Conservation (phyloP, 2,329 filamentous ascomycete genomes). For the Colletotrichum plurivorum region DNA sequence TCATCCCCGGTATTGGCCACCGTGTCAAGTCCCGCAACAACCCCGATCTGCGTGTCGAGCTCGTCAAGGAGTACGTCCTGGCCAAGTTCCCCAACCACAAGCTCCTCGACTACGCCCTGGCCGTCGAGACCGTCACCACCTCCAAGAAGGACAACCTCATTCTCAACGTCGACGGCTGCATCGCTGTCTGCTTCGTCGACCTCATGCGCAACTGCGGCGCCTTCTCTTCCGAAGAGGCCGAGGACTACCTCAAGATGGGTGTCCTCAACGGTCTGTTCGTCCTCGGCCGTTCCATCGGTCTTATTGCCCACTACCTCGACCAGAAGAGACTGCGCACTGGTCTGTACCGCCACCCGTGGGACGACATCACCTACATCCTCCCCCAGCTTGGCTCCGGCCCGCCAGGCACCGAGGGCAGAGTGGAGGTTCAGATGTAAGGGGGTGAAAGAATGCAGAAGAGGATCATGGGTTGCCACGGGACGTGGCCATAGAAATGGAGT, state of each 20-base stretch:
- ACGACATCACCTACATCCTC: constrained; percentile 96
- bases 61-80: constrained; percentile 98
- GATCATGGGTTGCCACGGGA: constrained; percentile 39
- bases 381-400: constrained; percentile 82
- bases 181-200: constrained; percentile 99
- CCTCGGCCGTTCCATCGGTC: constrained; percentile 94
- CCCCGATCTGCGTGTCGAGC: constrained; percentile 98
- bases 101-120: constrained; percentile 98
- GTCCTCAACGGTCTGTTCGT: constrained; percentile 99
- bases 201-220: constrained; percentile 97
- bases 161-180: constrained; percentile 97
- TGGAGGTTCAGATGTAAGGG: constrained; percentile 84
- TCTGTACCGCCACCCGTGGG: constrained; percentile 99
- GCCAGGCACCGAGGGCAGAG: constrained; percentile 85
- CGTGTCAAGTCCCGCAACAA: constrained; percentile 99
- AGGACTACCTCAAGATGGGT: constrained; percentile 99
- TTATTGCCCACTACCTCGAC: constrained; percentile 99
- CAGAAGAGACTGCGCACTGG: constrained; percentile 99
- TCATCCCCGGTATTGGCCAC: constrained; percentile 99
- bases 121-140: constrained; percentile 97
- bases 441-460: constrained; percentile 40
- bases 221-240: constrained; percentile 95
- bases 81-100: constrained; percentile 98
- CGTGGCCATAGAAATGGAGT: constrained; percentile 41
- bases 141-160: constrained; percentile 99